These are phyloP conservation scores for Calonectria pauciramosa DNA, from an alignment of 2,329 filamentous ascomycete species.

Conservation along the genomic window DNA sequence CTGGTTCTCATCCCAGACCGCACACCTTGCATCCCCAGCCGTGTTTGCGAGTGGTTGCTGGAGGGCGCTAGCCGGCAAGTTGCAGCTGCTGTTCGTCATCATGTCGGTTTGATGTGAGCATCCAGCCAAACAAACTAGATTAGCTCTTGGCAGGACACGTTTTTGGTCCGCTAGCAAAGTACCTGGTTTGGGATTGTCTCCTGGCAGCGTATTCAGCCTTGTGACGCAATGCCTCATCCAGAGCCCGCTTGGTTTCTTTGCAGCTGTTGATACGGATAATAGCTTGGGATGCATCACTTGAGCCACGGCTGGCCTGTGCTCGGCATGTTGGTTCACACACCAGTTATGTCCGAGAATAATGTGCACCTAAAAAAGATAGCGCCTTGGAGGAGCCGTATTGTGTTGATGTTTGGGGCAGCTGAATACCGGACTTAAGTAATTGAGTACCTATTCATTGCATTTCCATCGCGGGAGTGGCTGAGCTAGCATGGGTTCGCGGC, in stretches of 20 bases:
- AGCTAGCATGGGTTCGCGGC: not conserved
- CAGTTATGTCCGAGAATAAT: conserved; percentile 14
- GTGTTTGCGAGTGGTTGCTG: conserved; percentile 16
- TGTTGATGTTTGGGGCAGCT: conserved; percentile 24
- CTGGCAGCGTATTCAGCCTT: not conserved
- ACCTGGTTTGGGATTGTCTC: not conserved
- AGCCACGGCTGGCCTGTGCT: conserved; percentile 11
- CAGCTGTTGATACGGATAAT: not conserved
- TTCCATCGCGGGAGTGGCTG: conserved; percentile 23
- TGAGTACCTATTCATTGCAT: conserved; percentile 24
- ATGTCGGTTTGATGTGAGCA: not conserved
- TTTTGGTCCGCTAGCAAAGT: not conserved
- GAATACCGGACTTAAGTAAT: conserved; percentile 20
- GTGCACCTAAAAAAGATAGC: conserved; percentile 16
- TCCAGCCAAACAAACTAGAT: not conserved
- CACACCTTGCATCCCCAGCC: not conserved
- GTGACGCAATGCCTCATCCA: not conserved
- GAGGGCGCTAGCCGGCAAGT: conserved; percentile 14
- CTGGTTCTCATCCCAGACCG: conserved; percentile 9
- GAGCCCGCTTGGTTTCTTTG: not conserved
- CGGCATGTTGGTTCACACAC: conserved; percentile 1
- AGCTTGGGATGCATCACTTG: conserved; percentile 23
- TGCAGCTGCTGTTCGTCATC: conserved; percentile 1
- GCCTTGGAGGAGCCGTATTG: conserved; percentile 29
- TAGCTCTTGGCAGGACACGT: not conserved